A percentile compares a stretch with the other conserved stretches of the same genome.
These are phyloP conservation scores for Raddia guianensis DNA, from an alignment of 176 grass and related monocot genomes.

Conservation along the genomic window DNA sequence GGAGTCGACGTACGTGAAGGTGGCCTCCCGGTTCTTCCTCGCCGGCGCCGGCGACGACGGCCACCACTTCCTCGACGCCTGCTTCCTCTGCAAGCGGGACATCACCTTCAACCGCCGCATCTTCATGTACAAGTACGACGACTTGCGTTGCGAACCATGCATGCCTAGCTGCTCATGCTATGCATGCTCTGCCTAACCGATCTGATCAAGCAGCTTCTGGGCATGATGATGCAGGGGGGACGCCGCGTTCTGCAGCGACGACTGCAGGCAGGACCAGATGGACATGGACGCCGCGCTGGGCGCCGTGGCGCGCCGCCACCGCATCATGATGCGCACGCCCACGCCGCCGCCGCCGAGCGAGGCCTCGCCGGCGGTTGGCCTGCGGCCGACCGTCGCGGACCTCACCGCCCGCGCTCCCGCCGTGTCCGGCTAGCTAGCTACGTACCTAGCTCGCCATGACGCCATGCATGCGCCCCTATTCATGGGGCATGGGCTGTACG, in stretches of 20 bases:
- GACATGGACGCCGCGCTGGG: constrained; percentile 67
- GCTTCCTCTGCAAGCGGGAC: constrained; percentile 71
- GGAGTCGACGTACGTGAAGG: constrained; percentile 41
- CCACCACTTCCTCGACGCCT: constrained; percentile 53
- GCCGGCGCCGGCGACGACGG: too few species aligned
- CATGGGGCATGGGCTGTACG: too few species aligned
- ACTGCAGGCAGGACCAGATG: constrained; percentile 64
- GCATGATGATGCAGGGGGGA: constrained; percentile 42
- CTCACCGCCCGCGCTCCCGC: constrained; percentile 28
- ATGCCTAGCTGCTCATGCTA: too few species aligned
- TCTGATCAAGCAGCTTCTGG: too few species aligned
- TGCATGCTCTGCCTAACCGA: not conserved
- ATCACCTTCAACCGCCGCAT: constrained; percentile 43
- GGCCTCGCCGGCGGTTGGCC: constrained; percentile 9
- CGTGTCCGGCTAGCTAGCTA: constrained; percentile 6
- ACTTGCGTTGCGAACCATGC: too few species aligned
- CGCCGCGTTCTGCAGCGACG: constrained; percentile 70
- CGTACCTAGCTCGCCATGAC: too few species aligned
- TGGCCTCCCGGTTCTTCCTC: constrained; percentile 39
- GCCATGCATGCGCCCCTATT: too few species aligned
- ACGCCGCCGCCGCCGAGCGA: not conserved
- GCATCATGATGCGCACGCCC: constrained; percentile 8
- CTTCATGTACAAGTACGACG: constrained; percentile 71
- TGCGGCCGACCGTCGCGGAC: constrained; percentile 38
- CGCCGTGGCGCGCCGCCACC: constrained; percentile 39